Evolutionary conservation across 495 filamentous ascomycete genomes (phyloP).

Genomic region (Penicillium crystallinum): DNA sequence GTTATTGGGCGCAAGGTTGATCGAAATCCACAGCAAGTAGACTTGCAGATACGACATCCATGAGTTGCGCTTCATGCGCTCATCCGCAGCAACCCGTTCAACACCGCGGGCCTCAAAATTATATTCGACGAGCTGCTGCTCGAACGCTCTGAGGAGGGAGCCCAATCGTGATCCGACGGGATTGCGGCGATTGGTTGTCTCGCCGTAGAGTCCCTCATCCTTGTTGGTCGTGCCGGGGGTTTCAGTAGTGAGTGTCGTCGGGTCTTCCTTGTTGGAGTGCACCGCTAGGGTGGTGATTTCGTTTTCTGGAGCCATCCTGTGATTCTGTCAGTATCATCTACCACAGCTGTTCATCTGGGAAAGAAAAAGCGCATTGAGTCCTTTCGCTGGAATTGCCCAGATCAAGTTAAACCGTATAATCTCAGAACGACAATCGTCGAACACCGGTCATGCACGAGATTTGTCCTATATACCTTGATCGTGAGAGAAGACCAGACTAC

Average conservation of each 20-base stretch:
- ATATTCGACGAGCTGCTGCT: conserved; percentile 44
- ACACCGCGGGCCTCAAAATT: conserved; percentile 72
- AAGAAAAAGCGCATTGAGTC: conserved; percentile 44
- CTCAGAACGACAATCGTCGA: conserved; percentile 48
- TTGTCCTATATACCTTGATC: conserved; percentile 48
- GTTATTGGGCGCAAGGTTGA: conserved; percentile 74
- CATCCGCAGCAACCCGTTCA: conserved; percentile 58
- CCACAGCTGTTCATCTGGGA: background rate
- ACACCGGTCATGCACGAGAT: conserved; percentile 48
- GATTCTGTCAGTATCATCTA: conserved; percentile 19
- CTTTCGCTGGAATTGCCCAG: conserved; percentile 60
- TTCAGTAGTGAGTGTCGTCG: conserved; percentile 5
- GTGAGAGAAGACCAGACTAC: conserved; percentile 40
- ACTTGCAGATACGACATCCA: conserved; percentile 59
- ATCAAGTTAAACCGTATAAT: conserved; percentile 60
- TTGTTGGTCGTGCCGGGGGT: conserved; percentile 13
- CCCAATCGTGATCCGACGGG: conserved; percentile 27
- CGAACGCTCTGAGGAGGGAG: conserved; percentile 31
- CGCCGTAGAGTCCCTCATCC: conserved; percentile 14
- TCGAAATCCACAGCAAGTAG: conserved; percentile 65
- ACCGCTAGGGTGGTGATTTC: conserved; percentile 29
- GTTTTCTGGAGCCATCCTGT: conserved; percentile 35
- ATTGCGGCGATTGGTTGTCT: conserved; percentile 10
- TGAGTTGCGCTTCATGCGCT: conserved; percentile 50
- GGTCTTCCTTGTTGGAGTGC: conserved; percentile 16